A percentile compares a stretch with the other conserved stretches of the same genome.
These are phyloP conservation scores for Colletotrichum sojae DNA, from an alignment of 2,329 filamentous ascomycete genomes.

Conservation along the genomic window DNA sequence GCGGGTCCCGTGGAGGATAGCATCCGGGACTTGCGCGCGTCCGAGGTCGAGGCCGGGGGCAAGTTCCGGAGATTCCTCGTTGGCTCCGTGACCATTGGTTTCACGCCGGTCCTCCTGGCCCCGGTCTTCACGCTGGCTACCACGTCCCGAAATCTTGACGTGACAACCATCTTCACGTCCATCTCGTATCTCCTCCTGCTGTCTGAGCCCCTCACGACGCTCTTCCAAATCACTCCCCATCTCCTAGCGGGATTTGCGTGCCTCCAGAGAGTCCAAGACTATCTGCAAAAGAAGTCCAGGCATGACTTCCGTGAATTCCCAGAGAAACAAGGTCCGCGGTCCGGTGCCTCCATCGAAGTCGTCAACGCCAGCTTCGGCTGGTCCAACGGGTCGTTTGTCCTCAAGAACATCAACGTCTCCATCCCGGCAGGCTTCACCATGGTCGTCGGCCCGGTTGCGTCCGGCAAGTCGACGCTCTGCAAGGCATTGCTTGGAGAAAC, in stretches of 20 bases:
- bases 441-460: constrained; percentile 55
- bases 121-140: constrained; percentile 51
- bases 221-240: constrained; percentile 50
- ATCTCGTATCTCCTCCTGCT: constrained; percentile 53
- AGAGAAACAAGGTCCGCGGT: background rate
- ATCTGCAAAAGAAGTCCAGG: constrained; percentile 50
- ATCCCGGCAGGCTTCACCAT: constrained; percentile 52
- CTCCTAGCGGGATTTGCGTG: constrained; percentile 51
- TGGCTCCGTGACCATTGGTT: constrained; percentile 48
- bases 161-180: constrained; percentile 50
- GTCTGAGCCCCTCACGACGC: constrained; percentile 46
- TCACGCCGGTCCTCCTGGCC: constrained; percentile 52
- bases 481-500: constrained; percentile 52
- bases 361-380: constrained; percentile 49
- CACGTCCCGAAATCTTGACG: constrained; percentile 44
- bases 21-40: constrained; percentile 51
- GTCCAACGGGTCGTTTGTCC: constrained; percentile 43
- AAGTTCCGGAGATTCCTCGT: constrained; percentile 46
- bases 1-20: constrained; percentile 46
- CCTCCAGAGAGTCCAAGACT: constrained; percentile 52
- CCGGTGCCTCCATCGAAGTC: background rate
- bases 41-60: constrained; percentile 49
- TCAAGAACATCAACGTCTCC: constrained; percentile 49
- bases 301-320: constrained; percentile 27
- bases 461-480: constrained; percentile 57